Percentiles rank a stretch among this genome's conserved stretches.
Evolutionary conservation across 768 basidiomycete genomes (phyloP).

Genomic region (Dioszegia hungarica): DNA sequence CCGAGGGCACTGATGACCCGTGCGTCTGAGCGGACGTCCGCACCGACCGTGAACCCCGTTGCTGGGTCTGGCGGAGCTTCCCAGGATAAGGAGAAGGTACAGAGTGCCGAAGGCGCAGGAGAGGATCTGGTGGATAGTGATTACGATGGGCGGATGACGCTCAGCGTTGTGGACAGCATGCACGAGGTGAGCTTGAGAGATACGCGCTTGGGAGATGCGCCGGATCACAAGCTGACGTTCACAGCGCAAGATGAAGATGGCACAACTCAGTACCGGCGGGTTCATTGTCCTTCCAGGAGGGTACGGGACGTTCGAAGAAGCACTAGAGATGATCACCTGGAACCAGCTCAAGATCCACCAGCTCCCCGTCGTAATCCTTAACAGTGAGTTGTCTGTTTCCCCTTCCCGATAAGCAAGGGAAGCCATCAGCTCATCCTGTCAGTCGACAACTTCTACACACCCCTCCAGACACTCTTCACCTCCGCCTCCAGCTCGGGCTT

Average conservation of each 20-base stretch:
- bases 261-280: slow-evolving; percentile 62
- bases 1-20: slow-evolving; percentile 63
- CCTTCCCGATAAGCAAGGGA: too few relatives aligned
- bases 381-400: slow-evolving; percentile 49
- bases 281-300: slow-evolving; percentile 91
- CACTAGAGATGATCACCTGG: slow-evolving; percentile 93
- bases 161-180: slow-evolving; percentile 43
- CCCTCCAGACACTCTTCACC: slow-evolving; percentile 69
- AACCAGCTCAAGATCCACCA: slow-evolving; percentile 61
- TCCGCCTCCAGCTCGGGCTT: slow-evolving; percentile 67
- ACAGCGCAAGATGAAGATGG: slow-evolving; percentile 88
- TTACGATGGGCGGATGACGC: slow-evolving; percentile 31
- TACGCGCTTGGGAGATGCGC: background rate
- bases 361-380: slow-evolving; percentile 71
- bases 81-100: slow-evolving; percentile 56
- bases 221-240: slow-evolving; percentile 47
- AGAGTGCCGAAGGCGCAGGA: slow-evolving; percentile 52
- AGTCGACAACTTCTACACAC: slow-evolving; percentile 74
- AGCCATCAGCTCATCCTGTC: background rate
- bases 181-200: slow-evolving; percentile 48
- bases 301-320: slow-evolving; percentile 93
- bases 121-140: slow-evolving; percentile 29
- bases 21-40: slow-evolving; percentile 28
- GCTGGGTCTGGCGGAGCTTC: background rate
- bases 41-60: slow-evolving; percentile 3